Base-by-base conservation (phyloP, 352 stramenopile species). In the Phytophthora europaea region DNA sequence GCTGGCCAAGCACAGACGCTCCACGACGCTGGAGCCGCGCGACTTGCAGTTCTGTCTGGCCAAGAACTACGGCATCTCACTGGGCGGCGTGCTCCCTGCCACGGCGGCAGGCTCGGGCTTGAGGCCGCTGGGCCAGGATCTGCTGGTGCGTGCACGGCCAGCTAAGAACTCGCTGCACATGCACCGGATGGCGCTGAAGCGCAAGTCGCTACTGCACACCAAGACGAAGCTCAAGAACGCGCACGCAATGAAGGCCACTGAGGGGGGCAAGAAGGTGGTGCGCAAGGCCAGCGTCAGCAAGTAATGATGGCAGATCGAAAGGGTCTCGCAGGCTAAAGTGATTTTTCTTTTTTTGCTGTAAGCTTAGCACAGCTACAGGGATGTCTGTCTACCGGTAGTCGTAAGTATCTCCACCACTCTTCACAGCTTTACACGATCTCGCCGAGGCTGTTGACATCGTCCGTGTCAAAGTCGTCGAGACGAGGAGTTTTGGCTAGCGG, bases 31-130 rank as follows among this genome's bases (percentile, higher is more conserved):
- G 9, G 87, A 95, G 61, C 67, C 86, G 26, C 88, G 87, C 36
- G 89, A 96, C 57, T 57, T 96, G 38, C 89, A 96, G 77, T 90
- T 96, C 28, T 93, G 80, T 62, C 75, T 96, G 52, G 85, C 86
- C 67, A 96, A 96, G 78, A 95, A 93, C 75, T 92, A 96, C 59
- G 87, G 89, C 66, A 93, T 96, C 65, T 94, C 89, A 20, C 75
- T 96, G 47, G 87, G 84, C 5, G 88, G 88, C 13, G 84, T 89
- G 66, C 74, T 90, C 18, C 75, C 76, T 50, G 45, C 65, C 33
- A 51, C 67, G 5, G n/a, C 61, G 5, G 16, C 36, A 16, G 67
- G 51, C 4, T 70, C 66, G 12, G 51, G 54, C n/a, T 64, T 93
- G 31, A 88, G 85, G 31, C 81, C 85, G 23, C 70, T 92, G 26